Base-by-base conservation (phyloP, 192 early-diverging fungal genomes). In the Linnemannia zychae region DNA sequence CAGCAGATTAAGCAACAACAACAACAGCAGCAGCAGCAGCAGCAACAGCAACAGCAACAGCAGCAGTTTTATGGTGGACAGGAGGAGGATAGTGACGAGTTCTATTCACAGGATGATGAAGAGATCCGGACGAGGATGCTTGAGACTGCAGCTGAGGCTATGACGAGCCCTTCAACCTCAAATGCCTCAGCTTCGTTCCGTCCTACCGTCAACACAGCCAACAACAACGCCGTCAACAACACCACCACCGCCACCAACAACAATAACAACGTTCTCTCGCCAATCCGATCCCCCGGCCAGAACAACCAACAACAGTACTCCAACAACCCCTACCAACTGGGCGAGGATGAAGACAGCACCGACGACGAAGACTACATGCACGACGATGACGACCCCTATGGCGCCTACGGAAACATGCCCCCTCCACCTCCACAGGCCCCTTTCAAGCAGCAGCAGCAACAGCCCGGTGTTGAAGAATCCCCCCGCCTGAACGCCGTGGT, bases 251-350 rank as follows among this genome's bases (percentile, higher is more conserved):
- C 44, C 22, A 40, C 13, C 20, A 37, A 38, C 38, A 40, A 28
- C 47, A 9, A 16, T 2, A 57, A 53, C 49, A 44, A 15, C 33
- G 71, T 18, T 60, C 69, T 24, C 7, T 49, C 79, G 1, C 79
- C 79, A 2, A 53, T 81, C 68, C 73, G 53, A 11, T 81, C 79
- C 7, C 74, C 79, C 3, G 80, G 68, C 15, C 49, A 75, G 20
- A 3, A 38, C 34, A 20, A 36, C 44, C 44, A 48, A 0, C 57
- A 63, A 28, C 57, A 63, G 67, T 69, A 36, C 36, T 40, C 67
- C 36, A 38, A 69, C 7, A 40, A 40, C n/a, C 36, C 36, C 12
- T 36, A 38, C 67, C 67, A 69, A 40, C 67, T 38, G 12, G 67
- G 67, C 16, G 67, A 40, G 38, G 17, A n/a, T 22, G 67, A 63